Evolutionary conservation across 2,329 filamentous ascomycete species (phyloP).

Genomic region (Microsporum ferrugineum): DNA sequence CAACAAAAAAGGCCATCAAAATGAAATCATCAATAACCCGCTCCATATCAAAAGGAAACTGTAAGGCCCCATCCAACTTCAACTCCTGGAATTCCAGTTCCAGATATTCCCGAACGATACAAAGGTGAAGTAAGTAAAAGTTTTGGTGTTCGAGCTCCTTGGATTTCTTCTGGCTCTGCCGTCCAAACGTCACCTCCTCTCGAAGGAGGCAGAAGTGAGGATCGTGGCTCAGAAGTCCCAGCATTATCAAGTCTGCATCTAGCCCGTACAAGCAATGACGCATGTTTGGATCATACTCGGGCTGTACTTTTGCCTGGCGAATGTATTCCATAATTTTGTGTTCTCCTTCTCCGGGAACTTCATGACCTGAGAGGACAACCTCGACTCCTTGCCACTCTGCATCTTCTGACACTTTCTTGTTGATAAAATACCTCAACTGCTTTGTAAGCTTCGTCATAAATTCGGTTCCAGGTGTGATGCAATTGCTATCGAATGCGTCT

Average conservation of each 20-base stretch:
- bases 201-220: conserved; percentile 94
- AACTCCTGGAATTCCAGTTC: conserved; percentile 95
- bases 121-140: conserved; percentile 93
- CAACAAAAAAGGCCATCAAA: conserved; percentile 97
- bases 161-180: conserved; percentile 73
- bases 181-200: conserved; percentile 95
- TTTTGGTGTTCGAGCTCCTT: conserved; percentile 98
- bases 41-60: conserved; percentile 83
- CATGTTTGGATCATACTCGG: conserved; percentile 81
- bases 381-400: conserved; percentile 95
- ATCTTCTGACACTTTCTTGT: conserved; percentile 96
- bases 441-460: conserved; percentile 95
- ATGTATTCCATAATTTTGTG: conserved; percentile 99
- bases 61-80: conserved; percentile 57
- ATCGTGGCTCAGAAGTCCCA: conserved; percentile 92
- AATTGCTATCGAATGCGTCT: conserved; percentile 95
- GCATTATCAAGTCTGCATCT: conserved; percentile 96
- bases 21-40: conserved; percentile 98
- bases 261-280: conserved; percentile 95
- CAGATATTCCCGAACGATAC: conserved; percentile 92
- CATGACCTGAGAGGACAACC: conserved; percentile 90
- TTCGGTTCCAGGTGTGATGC: conserved; percentile 88
- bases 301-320: conserved; percentile 89
- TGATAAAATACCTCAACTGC: conserved; percentile 96
- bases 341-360: conserved; percentile 94